These are phyloP conservation scores for Rhizophora mangle DNA, from an alignment of 345 rosid species.

Conservation along the genomic window DNA sequence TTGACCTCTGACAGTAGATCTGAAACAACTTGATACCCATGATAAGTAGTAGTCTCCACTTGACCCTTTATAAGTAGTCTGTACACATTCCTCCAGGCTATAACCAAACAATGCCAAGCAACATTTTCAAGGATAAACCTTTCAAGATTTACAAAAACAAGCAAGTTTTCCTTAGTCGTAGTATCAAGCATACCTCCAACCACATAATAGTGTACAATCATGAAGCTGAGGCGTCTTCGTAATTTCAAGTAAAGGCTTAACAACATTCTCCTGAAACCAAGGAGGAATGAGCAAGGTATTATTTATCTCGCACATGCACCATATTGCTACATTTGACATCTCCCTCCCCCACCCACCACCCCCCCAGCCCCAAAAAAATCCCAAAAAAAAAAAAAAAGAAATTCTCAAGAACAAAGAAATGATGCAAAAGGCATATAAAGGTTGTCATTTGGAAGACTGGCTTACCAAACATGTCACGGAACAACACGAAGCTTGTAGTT, in stretches of 20 bases:
- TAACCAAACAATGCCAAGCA: slow-evolving; percentile 15
- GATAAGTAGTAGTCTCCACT: slow-evolving; percentile 90
- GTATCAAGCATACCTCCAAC: slow-evolving; percentile 57
- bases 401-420: background rate
- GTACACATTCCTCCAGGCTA: slow-evolving; percentile 88
- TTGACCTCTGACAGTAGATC: background rate
- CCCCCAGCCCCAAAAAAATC: too few species aligned
- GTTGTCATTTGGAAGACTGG: slow-evolving; percentile 6
- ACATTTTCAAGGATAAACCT: background rate
- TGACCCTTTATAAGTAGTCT: slow-evolving; percentile 70
- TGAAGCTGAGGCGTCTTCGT: slow-evolving; percentile 79
- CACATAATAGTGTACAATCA: slow-evolving; percentile 86
- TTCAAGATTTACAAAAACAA: background rate
- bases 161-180: background rate
- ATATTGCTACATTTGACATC: background rate
- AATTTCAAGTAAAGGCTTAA: slow-evolving; percentile 77
- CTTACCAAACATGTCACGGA: slow-evolving; percentile 87
- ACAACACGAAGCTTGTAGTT: slow-evolving; percentile 77
- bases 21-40: slow-evolving; percentile 43
- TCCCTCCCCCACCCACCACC: background rate
- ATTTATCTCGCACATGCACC: background rate
- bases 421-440: background rate
- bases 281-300: slow-evolving; percentile 3
- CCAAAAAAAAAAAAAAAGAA: background rate
- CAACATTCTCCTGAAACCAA: slow-evolving; percentile 63